These are phyloP conservation scores for Aethionema arabicum DNA, from an alignment of 345 rosid genomes.

Conservation along the genomic window DNA sequence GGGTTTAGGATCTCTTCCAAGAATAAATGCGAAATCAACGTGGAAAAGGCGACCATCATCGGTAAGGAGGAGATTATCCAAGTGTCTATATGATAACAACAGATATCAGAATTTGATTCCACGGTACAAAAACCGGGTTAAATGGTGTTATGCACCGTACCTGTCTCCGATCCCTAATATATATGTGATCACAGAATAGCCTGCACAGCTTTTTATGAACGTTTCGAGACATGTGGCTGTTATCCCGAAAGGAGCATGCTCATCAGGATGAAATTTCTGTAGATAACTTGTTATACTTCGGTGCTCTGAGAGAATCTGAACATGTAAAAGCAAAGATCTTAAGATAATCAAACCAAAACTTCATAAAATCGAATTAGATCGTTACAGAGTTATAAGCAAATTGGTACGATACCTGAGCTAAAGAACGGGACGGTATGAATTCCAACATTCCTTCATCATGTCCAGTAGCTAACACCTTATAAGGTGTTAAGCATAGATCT, in stretches of 20 bases:
- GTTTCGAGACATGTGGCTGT: constrained; percentile 95
- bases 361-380: too few relatives aligned
- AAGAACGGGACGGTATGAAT: constrained; percentile 87
- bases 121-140: background rate
- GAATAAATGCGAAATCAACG: constrained; percentile 95
- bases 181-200: constrained; percentile 95
- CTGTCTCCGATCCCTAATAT: constrained; percentile 99
- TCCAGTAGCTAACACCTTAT: constrained; percentile 93
- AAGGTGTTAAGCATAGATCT: constrained; percentile 88
- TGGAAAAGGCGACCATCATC: constrained; percentile 97
- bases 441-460: constrained; percentile 99
- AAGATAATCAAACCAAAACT: background rate
- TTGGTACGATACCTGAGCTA: constrained; percentile 70
- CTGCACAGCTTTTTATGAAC: constrained; percentile 97
- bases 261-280: constrained; percentile 97
- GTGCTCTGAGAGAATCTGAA: constrained; percentile 90
- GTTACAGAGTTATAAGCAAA: background rate
- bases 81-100: constrained; percentile 56
- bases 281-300: constrained; percentile 88
- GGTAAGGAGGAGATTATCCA: constrained; percentile 94
- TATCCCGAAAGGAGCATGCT: constrained; percentile 91
- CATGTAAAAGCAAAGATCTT: constrained; percentile 21
- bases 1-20: constrained; percentile 97
- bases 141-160: constrained; percentile 40
- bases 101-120: constrained; percentile 7